A percentile compares a stretch with the other conserved stretches of the same genome.
Conservation (phyloP, 805 yeast species). For the Huiozyma naganishii region DNA sequence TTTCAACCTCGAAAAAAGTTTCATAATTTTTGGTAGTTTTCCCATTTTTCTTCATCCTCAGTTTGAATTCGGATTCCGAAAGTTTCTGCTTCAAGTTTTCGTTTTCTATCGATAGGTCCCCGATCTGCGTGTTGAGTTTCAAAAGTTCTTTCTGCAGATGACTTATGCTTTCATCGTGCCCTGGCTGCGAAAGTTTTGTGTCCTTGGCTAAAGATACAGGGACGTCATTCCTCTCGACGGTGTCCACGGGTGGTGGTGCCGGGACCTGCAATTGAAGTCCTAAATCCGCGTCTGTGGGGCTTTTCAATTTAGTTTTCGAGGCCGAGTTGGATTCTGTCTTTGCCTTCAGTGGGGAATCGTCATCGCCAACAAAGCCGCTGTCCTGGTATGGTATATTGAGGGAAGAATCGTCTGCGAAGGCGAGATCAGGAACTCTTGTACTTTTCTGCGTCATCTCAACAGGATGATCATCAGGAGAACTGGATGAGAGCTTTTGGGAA, state of each 20-base stretch:
- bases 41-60: conserved; percentile 7
- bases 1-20: no score
- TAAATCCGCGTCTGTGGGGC: no score
- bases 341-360: not conserved
- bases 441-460: no score
- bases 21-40: not conserved
- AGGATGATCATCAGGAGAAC: no score
- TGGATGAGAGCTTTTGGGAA: no score
- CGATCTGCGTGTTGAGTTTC: conserved; percentile 16
- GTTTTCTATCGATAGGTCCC: conserved; percentile 23
- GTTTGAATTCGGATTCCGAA: conserved; percentile 39
- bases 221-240: no score
- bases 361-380: no score
- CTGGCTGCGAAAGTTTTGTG: not conserved
- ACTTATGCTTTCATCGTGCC: not conserved
- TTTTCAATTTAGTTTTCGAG: no score
- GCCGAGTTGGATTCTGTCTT: no score
- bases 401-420: no score
- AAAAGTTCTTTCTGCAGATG: conserved; percentile 17
- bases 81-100: conserved; percentile 30
- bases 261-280: not conserved
- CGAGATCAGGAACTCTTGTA: no score
- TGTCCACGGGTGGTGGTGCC: not conserved
- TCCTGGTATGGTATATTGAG: no score
- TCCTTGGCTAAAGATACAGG: not conserved